Evolutionary conservation across 2,329 filamentous ascomycete genomes (phyloP).

Genomic region (Aspergillus sp.): DNA sequence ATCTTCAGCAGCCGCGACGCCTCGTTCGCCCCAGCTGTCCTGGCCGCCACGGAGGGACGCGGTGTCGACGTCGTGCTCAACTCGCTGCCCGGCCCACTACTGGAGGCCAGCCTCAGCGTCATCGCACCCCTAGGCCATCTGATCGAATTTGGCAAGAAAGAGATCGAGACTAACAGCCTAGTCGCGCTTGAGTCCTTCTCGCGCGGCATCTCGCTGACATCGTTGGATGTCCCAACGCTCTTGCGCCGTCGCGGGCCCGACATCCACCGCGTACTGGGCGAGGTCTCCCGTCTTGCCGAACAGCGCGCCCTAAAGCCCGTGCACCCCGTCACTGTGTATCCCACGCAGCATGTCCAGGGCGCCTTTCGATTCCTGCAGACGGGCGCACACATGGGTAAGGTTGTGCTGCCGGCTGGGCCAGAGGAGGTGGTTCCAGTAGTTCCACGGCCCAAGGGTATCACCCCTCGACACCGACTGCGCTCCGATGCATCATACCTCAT

Average conservation of each 20-base stretch:
- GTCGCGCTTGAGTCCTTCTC: not conserved
- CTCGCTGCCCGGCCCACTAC: no score
- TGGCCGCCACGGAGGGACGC: not conserved
- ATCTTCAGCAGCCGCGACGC: not conserved
- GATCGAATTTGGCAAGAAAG: not conserved
- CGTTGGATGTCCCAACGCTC: no score
- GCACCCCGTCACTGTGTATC: constrained; percentile 20
- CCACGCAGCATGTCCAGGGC: constrained; percentile 23
- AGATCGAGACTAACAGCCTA: not conserved
- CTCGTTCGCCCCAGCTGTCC: not conserved
- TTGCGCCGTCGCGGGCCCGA: no score
- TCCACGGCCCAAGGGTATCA: no score
- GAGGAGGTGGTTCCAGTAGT: no score
- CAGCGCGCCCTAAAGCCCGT: no score
- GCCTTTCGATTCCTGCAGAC: constrained; percentile 31
- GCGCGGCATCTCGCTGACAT: no score
- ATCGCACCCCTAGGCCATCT: not conserved
- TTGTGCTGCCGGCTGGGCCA: no score
- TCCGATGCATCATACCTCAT: no score
- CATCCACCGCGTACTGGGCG: no score
- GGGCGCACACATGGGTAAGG: constrained; percentile 39
- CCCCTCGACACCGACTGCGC: no score
- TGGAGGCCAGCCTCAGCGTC: not conserved
- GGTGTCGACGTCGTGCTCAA: not conserved
- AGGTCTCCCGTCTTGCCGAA: no score